Percentiles rank a stretch among this genome's conserved stretches.
Conservation (phyloP, 129 eudicot species). For the Chrysanthemum seticuspe region DNA sequence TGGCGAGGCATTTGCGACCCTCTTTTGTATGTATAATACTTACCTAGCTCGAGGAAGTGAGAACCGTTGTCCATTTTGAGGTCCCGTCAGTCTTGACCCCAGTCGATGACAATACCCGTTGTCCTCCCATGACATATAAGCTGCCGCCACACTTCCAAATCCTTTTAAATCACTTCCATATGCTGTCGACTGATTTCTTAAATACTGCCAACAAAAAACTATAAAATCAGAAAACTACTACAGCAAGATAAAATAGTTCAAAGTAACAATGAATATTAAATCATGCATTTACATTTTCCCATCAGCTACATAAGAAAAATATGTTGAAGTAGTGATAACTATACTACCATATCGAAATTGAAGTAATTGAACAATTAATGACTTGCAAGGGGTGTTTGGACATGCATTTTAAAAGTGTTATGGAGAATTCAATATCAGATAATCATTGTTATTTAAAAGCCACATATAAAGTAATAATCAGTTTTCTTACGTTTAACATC, state of each 20-base stretch:
- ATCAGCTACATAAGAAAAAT: not conserved
- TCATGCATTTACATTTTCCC: not conserved
- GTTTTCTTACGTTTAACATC: no score
- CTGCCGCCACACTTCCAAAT: conserved; percentile 25
- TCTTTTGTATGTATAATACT: conserved; percentile 11
- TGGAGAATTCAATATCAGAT: no score
- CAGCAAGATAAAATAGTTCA: not conserved
- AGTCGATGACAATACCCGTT: conserved; percentile 26
- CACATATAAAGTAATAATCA: no score
- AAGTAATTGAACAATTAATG: not conserved
- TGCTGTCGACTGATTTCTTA: conserved; percentile 32
- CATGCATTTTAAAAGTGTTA: not conserved
- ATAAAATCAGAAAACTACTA: not conserved
- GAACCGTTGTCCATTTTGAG: conserved; percentile 40
- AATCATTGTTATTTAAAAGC: not conserved
- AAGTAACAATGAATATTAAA: not conserved
- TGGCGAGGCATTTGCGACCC: not conserved
- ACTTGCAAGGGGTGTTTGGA: not conserved
- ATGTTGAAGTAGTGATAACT: conserved; percentile 5
- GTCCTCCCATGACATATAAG: conserved; percentile 41
- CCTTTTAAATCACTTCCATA: conserved; percentile 32
- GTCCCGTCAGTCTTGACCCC: conserved; percentile 29
- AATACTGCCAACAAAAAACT: conserved; percentile 34
- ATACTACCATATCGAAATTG: no score
- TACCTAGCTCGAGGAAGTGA: conserved; percentile 67